Evolutionary conservation across 2,329 filamentous ascomycete species (phyloP), one percentile per base, ranked within the genome.

Genomic region (Berkeleyomyces rouxiae): DNA sequence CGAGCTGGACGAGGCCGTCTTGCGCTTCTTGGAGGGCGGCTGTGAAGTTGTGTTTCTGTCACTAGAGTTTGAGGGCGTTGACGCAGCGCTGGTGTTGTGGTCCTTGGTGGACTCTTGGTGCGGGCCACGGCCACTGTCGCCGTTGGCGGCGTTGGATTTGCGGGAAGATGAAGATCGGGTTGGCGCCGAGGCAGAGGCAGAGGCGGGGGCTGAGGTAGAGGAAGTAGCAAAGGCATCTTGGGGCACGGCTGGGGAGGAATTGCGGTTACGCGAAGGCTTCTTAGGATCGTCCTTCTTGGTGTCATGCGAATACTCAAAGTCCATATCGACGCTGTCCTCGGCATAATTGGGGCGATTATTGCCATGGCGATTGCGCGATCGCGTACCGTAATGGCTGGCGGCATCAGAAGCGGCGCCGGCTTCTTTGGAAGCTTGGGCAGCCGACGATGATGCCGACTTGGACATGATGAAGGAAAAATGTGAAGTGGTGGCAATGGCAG

Each of bases 341-440:
- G 93, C 92, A 74, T 99, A 99, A 74, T 99, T 99, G 67, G 87
- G 85, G 68, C 93, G 87, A 68, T 87, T 81, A 67, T 81, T 83
- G 69, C 87, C 87, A 64, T 82, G 85, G 70, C 91, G 86, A 74
- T 95, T 95, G 72, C 93, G 87, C 68, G 91, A 96, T 69, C 91
- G 87, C 72, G 93, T 99, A 70, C 92, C 92, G 74, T 99, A 96
- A 58, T 84, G 85, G 68, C 83, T 84, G 59, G 86, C 77, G 64
- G 71, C 76, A 67, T 80, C 79, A 68, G 75, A 71, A 67, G 75
- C 74, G 67, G 71, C 72, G 67, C 75, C 74, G 67, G 71, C 72
- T 65, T 82, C 81, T 70, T 79, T 82, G 64, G 61, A 46, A 10
- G 64, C 40, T 7, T 74, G 70, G 58, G 74, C 71, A 65, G 73